A percentile compares a stretch with the other conserved stretches of the same genome.
Conservation (phyloP, 164 flowering plant species). For the Vitis cinerea region DNA sequence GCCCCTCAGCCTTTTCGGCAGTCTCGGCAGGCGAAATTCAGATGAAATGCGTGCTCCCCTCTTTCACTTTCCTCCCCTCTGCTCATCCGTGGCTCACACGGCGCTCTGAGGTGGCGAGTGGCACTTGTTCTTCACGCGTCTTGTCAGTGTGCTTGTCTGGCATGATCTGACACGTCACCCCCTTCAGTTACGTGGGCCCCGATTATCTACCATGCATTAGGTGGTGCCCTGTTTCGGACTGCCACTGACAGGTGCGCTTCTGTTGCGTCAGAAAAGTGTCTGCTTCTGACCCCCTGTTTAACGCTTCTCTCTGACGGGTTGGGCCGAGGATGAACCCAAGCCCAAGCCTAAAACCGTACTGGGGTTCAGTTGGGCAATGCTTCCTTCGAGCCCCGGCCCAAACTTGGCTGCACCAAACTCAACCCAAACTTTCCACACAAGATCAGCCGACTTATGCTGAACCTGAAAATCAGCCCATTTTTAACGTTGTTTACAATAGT, state of each 20-base stretch:
- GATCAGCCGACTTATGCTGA: no score
- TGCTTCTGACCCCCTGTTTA: not conserved
- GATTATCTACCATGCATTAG: not conserved
- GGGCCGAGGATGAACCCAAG: not conserved
- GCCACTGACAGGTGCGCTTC: not conserved
- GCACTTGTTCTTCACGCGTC: constrained; percentile 8
- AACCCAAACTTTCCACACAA: no score
- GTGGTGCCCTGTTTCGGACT: not conserved
- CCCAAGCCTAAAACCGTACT: no score
- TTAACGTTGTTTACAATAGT: no score
- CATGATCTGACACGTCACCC: constrained; percentile 6
- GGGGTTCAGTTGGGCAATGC: no score
- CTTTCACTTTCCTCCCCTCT: not conserved
- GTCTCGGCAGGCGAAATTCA: constrained; percentile 11
- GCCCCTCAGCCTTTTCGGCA: constrained; percentile 10
- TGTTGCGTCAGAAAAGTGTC: not conserved
- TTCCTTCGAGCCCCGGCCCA: no score
- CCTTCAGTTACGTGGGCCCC: not conserved
- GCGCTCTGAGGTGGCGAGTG: not conserved
- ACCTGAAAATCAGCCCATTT: no score
- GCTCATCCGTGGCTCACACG: not conserved
- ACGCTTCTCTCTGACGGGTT: not conserved
- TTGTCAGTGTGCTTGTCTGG: constrained; percentile 2
- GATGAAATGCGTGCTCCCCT: not conserved
- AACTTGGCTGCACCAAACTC: no score